These are phyloP conservation scores for Colletotrichum tropicale DNA, from an alignment of 2,329 filamentous ascomycete genomes.

Conservation along the genomic window DNA sequence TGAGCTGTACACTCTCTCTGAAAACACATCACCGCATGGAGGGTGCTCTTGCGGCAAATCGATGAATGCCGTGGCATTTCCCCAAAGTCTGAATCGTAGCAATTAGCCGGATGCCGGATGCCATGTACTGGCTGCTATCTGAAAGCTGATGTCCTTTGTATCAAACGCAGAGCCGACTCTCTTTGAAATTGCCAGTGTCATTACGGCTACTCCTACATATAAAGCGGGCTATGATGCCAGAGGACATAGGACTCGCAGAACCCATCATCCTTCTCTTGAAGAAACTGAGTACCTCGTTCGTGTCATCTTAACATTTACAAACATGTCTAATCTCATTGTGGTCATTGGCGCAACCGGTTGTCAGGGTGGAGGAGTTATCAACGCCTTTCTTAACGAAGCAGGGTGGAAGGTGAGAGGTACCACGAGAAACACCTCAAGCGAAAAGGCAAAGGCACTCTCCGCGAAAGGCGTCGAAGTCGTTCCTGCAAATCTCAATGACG, in stretches of 20 bases:
- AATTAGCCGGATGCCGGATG: too few species aligned
- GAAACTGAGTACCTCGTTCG: fast-evolving
- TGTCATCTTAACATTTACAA: neutral
- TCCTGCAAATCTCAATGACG: constrained; percentile 44
- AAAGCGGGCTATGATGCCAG: neutral
- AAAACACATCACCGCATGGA: too few species aligned
- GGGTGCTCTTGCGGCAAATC: too few species aligned
- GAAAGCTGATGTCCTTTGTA: too few species aligned
- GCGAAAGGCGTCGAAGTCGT: constrained; percentile 31
- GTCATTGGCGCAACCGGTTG: constrained; percentile 35
- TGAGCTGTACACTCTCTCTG: too few species aligned
- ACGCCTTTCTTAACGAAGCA: constrained; percentile 29
- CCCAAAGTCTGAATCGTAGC: too few species aligned
- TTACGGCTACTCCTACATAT: neutral
- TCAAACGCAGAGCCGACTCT: too few species aligned
- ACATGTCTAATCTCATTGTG: constrained; percentile 24
- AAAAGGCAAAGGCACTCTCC: constrained; percentile 29
- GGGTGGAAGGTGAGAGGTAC: constrained; percentile 31
- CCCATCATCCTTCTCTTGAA: neutral
- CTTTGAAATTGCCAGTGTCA: neutral
- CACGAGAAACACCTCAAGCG: constrained; percentile 31
- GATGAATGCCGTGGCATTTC: too few species aligned
- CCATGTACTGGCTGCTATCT: too few species aligned
- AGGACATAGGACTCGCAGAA: neutral
- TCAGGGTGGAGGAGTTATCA: constrained; percentile 34